Evolutionary conservation across 805 yeast genomes (phyloP), one percentile per base, ranked within the genome.

Genomic region (Candida taoyuanica): DNA sequence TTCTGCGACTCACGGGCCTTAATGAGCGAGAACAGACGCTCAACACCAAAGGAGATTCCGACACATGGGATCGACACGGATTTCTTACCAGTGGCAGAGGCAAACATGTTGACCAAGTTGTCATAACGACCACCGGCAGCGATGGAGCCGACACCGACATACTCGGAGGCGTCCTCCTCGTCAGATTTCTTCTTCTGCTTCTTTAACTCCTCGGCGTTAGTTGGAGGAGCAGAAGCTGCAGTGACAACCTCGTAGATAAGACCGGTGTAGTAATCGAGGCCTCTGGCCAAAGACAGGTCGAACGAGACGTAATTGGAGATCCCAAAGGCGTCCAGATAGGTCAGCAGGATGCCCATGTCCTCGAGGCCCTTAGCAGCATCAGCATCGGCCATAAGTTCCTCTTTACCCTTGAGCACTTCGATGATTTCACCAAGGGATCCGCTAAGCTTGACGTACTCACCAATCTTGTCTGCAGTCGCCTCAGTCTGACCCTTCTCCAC

Each of bases 91-190:
- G 80, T 81, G 30, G 94, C 80, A 44, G 74, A 73, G 37, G 87
- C 75, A 61, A 93, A 93, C 98, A 93, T 93, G 51, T 96, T 96
- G 27, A 93, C 98, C 44, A 93, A 75, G 55, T 84, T 83, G 63
- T 93, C 98, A 64, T 93, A 93, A 64, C 98, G 85, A 48, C 98
- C 98, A 67, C 98, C 98, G 34, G 96, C 98, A 36, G 96, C 96
- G 56, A 93, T 88, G 5, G 98, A 93, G 25, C 98, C 98, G 30
- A 91, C 96, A 52, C 98, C 98, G 38, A 93, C 98, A 53, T 85
- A 87, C 48, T 86, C 97, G 37, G 95, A 85, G 40, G 96, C 96
- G 63, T 93, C 97, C 49, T 87, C 96, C 36, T 76, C 91, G 14
- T 74, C 85, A 34, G 44, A 37, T 21, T 47, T 44, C 31, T 45